These are phyloP conservation scores for Hanseniaspora singularis DNA, from an alignment of 805 yeast species.

Conservation along the genomic window DNA sequence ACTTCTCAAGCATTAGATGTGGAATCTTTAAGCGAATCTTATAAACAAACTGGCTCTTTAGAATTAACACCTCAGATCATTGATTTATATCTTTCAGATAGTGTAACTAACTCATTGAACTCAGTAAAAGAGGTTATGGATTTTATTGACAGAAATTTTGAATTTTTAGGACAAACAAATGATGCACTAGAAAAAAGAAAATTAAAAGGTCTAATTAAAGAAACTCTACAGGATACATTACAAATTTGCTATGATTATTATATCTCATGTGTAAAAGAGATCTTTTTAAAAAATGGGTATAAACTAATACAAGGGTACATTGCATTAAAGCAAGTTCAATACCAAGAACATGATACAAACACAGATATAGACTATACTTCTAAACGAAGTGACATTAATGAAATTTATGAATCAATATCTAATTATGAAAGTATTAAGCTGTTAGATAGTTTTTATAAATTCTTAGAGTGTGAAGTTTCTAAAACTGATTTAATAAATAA, in stretches of 20 bases:
- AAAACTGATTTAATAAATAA: neutral
- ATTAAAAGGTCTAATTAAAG: neutral
- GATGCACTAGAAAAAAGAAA: conserved; percentile 4
- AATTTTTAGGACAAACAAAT: no score
- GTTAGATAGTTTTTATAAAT: neutral
- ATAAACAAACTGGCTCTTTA: no score
- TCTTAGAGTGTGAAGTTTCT: neutral
- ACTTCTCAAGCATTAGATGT: no score
- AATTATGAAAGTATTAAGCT: neutral
- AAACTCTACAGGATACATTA: neutral
- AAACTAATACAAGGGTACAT: conserved; percentile 8
- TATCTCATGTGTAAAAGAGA: neutral
- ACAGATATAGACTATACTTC: neutral
- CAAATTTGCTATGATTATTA: neutral
- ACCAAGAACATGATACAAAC: neutral
- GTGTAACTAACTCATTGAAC: no score
- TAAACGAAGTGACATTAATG: neutral
- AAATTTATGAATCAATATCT: neutral
- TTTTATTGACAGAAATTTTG: no score
- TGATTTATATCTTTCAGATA: no score
- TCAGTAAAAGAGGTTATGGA: no score
- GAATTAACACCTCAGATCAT: no score
- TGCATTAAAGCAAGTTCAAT: neutral
- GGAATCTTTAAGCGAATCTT: no score
- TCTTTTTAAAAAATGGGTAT: neutral